Conservation (phyloP, 1,139 yeast genomes). For the Magnusiomyces ingens region DNA sequence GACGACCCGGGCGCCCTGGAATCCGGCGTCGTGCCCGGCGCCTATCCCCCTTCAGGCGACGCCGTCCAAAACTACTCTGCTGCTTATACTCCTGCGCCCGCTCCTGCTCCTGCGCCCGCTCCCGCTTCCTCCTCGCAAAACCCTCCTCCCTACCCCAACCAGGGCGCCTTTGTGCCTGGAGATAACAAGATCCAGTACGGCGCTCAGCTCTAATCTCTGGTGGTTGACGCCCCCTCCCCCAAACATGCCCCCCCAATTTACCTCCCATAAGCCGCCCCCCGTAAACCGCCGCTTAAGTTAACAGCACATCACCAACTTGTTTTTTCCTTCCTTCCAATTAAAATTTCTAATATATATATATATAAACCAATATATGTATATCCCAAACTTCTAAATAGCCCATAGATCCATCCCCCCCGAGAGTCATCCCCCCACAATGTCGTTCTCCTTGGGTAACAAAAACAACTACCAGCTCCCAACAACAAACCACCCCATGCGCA, state of each 20-base stretch:
- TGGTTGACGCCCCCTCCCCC: neutral
- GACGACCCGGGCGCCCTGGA: neutral
- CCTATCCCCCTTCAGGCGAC: neutral
- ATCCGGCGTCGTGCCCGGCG: constrained; percentile 1
- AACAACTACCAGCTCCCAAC: constrained; percentile 4
- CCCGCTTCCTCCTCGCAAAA: neutral
- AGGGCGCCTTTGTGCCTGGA: constrained; percentile 15
- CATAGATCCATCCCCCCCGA: neutral
- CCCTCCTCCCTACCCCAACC: constrained; percentile 20
- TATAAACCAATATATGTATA: neutral
- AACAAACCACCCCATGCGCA: constrained; percentile 2
- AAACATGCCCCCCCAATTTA: neutral
- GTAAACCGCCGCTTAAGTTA: neutral
- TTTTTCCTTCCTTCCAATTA: neutral
- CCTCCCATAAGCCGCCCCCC: too few relatives aligned
- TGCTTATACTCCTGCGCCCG: neutral
- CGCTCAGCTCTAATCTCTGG: constrained; percentile 7
- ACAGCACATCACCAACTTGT: neutral
- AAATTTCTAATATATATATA: neutral
- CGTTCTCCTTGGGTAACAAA: constrained; percentile 1
- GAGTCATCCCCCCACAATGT: neutral
- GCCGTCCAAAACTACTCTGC: neutral
- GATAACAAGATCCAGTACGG: constrained; percentile 26
- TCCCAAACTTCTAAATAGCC: too few relatives aligned
- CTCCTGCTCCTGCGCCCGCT: neutral